Evolutionary conservation across 176 grass and related monocot genomes (phyloP).

Genomic region (Ensete ventricosum): DNA sequence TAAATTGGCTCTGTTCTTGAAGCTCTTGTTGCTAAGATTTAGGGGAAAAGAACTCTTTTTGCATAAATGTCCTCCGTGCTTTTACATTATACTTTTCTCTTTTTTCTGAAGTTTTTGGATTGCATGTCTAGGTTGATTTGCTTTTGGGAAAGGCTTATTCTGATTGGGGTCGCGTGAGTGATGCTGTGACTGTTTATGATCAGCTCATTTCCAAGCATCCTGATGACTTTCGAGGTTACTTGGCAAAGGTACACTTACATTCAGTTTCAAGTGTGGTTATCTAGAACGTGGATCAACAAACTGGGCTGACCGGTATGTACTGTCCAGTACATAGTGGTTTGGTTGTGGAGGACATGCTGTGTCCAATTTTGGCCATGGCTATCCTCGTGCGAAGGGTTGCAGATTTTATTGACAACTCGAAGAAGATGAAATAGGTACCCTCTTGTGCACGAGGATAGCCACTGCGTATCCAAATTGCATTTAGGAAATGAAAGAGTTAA

Average conservation of each 20-base stretch:
- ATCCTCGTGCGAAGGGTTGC: not conserved
- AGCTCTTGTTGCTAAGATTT: not conserved
- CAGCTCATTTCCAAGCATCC: conserved; percentile 71
- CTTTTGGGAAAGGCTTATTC: conserved; percentile 91
- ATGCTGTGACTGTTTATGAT: conserved; percentile 88
- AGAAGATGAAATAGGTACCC: too few species aligned
- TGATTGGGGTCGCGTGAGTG: conserved; percentile 71
- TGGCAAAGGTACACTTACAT: conserved; percentile 52
- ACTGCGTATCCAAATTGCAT: too few species aligned
- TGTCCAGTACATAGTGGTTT: too few species aligned
- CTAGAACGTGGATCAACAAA: too few species aligned
- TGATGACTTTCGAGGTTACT: conserved; percentile 88
- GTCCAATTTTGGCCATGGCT: too few species aligned
- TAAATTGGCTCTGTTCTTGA: too few species aligned
- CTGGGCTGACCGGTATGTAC: too few species aligned
- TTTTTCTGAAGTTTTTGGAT: not conserved
- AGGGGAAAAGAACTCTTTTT: not conserved
- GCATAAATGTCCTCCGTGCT: not conserved
- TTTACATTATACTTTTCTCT: not conserved
- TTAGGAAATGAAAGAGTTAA: too few species aligned
- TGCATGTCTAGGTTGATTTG: conserved; percentile 60
- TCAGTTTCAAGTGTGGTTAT: conserved; percentile 8
- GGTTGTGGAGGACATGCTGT: too few species aligned
- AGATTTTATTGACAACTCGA: not conserved
- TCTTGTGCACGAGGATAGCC: not conserved